Evolutionary conservation across 371 early-diverging fungal genomes (phyloP).

Genomic region (Sanchytrium tribonematis): DNA sequence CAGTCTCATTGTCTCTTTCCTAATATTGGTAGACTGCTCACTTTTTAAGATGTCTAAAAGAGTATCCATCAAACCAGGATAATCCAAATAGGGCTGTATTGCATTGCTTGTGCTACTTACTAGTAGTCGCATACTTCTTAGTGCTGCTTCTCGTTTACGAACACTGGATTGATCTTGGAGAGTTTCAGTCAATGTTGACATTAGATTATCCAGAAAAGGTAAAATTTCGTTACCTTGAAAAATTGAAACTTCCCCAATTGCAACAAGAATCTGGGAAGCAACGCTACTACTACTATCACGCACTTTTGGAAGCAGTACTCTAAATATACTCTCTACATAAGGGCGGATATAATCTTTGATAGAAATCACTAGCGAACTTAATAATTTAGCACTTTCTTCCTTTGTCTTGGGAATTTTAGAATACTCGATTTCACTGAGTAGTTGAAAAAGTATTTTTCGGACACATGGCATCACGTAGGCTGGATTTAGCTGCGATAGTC

Average conservation of each 20-base stretch:
- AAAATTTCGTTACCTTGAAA: conserved; percentile 41
- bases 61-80: conserved; percentile 49
- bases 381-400: conserved; percentile 55
- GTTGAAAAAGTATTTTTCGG: conserved; percentile 52
- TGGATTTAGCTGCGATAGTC: conserved; percentile 57
- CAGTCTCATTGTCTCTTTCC: conserved; percentile 55
- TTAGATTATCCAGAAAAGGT: conserved; percentile 45
- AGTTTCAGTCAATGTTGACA: conserved; percentile 63
- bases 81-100: conserved; percentile 62
- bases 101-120: conserved; percentile 62
- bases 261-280: conserved; percentile 47
- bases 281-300: conserved; percentile 48
- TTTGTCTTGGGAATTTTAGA: conserved; percentile 51
- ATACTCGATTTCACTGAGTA: conserved; percentile 71
- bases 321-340: conserved; percentile 62
- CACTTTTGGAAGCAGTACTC: conserved; percentile 50
- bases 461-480: conserved; percentile 71
- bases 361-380: conserved; percentile 38
- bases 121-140: conserved; percentile 54
- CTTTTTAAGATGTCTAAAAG: conserved; percentile 53
- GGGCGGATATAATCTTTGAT: conserved; percentile 58
- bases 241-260: conserved; percentile 41
- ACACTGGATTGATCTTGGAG: conserved; percentile 62
- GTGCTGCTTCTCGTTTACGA: conserved; percentile 56
- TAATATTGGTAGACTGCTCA: conserved; percentile 35